Percentiles rank a stretch among this genome's conserved stretches.
These are phyloP conservation scores for Fistulinella prunicolor DNA, from an alignment of 768 basidiomycete species.

Conservation along the genomic window DNA sequence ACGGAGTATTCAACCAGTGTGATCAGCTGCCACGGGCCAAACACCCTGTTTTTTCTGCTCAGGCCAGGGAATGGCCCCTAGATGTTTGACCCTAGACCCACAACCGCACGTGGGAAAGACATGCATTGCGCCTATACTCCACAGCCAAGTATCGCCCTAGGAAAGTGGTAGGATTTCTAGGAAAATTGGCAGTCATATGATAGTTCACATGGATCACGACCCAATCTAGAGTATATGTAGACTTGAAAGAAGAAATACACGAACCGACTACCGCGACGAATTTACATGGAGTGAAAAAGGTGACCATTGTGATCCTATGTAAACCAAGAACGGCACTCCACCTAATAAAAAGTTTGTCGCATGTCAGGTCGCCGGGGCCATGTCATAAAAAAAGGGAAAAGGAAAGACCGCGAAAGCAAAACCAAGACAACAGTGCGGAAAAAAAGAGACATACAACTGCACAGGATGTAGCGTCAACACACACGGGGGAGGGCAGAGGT, in stretches of 20 bases:
- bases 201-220: slow-evolving; percentile 2
- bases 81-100: no score
- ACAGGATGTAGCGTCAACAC: slow-evolving; percentile 17
- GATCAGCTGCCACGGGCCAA: no score
- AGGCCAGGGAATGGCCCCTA: no score
- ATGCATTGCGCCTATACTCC: no score
- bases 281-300: slow-evolving; percentile 2
- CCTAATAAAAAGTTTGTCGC: slow-evolving; percentile 16
- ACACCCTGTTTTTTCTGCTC: no score
- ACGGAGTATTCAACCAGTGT: no score
- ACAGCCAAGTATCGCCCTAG: no score
- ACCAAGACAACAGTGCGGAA: slow-evolving; percentile 20
- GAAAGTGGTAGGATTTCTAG: no score
- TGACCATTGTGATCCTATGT: background rate
- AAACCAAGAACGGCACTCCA: slow-evolving; percentile 11
- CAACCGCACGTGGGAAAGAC: no score
- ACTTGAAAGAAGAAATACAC: slow-evolving; percentile 4
- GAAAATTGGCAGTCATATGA: slow-evolving; percentile 2
- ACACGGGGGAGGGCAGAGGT: slow-evolving; percentile 2
- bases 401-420: slow-evolving; percentile 18
- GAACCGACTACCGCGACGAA: slow-evolving; percentile 3
- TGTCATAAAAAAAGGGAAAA: slow-evolving; percentile 5
- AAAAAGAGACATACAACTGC: slow-evolving; percentile 17
- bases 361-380: slow-evolving; percentile 8
- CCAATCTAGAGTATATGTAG: slow-evolving; percentile 20